Evolutionary conservation across 495 filamentous ascomycete genomes (phyloP).

Genomic region (Daldinia loculata): DNA sequence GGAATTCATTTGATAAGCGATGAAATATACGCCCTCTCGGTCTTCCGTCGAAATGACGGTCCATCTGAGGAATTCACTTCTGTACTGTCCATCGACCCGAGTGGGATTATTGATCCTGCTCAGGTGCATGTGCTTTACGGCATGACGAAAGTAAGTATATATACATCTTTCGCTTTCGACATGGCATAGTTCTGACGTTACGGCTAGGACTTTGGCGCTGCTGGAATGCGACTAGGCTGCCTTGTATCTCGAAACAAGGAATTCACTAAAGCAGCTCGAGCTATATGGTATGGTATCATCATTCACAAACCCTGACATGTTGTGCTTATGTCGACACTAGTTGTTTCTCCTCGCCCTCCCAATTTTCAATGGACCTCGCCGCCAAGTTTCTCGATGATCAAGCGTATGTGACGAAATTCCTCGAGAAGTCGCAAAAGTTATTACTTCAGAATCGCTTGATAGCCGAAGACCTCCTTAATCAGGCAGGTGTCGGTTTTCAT

Average conservation of each 20-base stretch:
- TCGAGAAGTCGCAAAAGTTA: slow-evolving; percentile 50
- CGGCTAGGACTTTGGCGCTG: slow-evolving; percentile 61
- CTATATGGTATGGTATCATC: slow-evolving; percentile 34
- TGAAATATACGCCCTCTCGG: slow-evolving; percentile 69
- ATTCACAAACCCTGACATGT: background rate
- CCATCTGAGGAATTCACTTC: slow-evolving; percentile 59
- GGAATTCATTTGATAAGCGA: slow-evolving; percentile 68
- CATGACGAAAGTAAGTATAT: slow-evolving; percentile 57
- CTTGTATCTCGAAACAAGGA: slow-evolving; percentile 61
- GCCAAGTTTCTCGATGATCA: slow-evolving; percentile 58
- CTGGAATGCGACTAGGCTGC: slow-evolving; percentile 64
- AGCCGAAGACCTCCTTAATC: slow-evolving; percentile 49
- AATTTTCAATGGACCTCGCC: slow-evolving; percentile 55
- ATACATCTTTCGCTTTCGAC: background rate
- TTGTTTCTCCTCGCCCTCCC: slow-evolving; percentile 59
- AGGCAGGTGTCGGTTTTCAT: slow-evolving; percentile 53
- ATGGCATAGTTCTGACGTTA: background rate
- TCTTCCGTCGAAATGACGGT: slow-evolving; percentile 54
- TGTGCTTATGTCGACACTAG: slow-evolving; percentile 10
- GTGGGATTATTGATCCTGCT: slow-evolving; percentile 58
- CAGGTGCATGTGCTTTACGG: slow-evolving; percentile 69
- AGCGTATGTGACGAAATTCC: slow-evolving; percentile 56
- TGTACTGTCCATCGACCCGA: slow-evolving; percentile 58
- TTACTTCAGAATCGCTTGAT: slow-evolving; percentile 51
- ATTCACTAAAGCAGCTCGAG: slow-evolving; percentile 52